Conservation (phyloP, 139 green algal genomes). For the Chlorella sp. region DNA sequence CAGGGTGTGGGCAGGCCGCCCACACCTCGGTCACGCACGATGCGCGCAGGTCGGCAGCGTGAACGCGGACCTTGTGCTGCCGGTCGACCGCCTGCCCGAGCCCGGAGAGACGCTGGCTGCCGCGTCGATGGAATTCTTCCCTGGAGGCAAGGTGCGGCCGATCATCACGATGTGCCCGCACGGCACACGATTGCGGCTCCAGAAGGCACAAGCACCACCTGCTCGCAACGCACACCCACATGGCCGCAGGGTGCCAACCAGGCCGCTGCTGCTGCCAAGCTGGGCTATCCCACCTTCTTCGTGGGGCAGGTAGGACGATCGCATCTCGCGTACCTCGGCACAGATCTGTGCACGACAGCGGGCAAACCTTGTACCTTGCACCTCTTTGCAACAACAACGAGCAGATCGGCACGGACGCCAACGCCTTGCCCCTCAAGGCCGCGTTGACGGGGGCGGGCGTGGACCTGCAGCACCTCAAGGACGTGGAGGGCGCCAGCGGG, state of each 20-base stretch:
- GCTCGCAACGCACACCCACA: not conserved
- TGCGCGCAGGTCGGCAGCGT: slow-evolving; percentile 20
- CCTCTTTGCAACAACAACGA: not conserved
- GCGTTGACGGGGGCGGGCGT: slow-evolving; percentile 47
- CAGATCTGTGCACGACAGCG: too few species aligned
- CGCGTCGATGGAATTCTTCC: slow-evolving; percentile 47
- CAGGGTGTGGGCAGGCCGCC: too few species aligned
- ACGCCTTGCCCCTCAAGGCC: slow-evolving; percentile 48
- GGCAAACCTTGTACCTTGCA: not conserved
- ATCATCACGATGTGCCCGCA: too few species aligned
- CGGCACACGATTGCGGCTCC: too few species aligned
- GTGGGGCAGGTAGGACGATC: slow-evolving; percentile 46
- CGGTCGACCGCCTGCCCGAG: slow-evolving; percentile 60
- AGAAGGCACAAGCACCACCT: slow-evolving; percentile 2
- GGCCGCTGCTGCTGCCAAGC: slow-evolving; percentile 69
- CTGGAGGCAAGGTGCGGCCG: slow-evolving; percentile 64
- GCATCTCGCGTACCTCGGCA: not conserved
- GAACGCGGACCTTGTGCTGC: slow-evolving; percentile 75
- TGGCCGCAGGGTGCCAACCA: slow-evolving; percentile 78
- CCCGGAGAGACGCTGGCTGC: slow-evolving; percentile 74
- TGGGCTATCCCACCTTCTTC: slow-evolving; percentile 71
- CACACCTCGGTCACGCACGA: too few species aligned
- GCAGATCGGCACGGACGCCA: slow-evolving; percentile 69
- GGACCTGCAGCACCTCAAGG: slow-evolving; percentile 39
- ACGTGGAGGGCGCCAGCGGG: slow-evolving; percentile 55